A percentile compares a stretch with the other conserved stretches of the same genome.
Evolutionary conservation across 164 flowering plant genomes (phyloP).

Genomic region (Stephania cephalantha): DNA sequence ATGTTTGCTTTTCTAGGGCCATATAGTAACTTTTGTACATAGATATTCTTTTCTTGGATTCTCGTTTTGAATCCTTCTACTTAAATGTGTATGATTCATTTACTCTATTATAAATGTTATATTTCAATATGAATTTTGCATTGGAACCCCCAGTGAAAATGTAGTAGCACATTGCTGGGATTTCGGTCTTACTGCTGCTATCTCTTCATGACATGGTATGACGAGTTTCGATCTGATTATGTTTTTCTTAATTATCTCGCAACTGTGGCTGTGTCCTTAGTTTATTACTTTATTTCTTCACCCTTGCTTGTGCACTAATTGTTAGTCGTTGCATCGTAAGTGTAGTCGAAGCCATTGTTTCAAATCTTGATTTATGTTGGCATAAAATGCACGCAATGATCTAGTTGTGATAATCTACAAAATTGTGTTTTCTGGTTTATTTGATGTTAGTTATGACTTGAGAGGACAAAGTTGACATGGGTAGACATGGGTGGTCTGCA

Average conservation of each 20-base stretch:
- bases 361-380: background rate
- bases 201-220: background rate
- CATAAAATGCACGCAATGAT: background rate
- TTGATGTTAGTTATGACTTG: background rate
- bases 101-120: background rate
- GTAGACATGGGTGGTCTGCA: background rate
- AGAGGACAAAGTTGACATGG: background rate
- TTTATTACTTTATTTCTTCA: background rate
- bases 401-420: background rate
- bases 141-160: background rate
- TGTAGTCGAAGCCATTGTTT: background rate
- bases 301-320: too few relatives aligned
- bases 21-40: constrained; percentile 23
- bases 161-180: background rate
- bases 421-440: background rate
- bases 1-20: constrained; percentile 6
- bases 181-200: background rate
- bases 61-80: constrained; percentile 4
- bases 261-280: background rate
- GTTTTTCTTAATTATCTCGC: background rate
- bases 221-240: background rate
- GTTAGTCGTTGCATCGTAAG: too few relatives aligned
- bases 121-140: background rate
- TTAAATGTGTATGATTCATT: background rate
- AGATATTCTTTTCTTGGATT: constrained; percentile 26